phyloP scores from a whole-genome alignment of 2,329 filamentous ascomycete genomes.

The Torrubiellomyces zombiae region DNA sequence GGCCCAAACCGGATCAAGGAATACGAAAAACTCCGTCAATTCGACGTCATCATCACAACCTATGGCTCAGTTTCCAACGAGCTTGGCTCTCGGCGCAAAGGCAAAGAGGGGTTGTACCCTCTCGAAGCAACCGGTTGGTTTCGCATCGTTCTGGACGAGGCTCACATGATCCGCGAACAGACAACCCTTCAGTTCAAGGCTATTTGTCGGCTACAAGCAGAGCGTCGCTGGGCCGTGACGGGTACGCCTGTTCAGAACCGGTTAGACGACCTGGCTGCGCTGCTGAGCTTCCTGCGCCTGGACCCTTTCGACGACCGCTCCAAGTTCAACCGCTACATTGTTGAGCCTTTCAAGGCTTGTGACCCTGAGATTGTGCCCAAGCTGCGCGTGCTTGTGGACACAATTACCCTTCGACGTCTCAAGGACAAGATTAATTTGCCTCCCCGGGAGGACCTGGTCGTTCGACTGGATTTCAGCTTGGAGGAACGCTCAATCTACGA shows the following conservation, averaged over 20 bases:
- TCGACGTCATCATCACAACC: slow-evolving; percentile 80
- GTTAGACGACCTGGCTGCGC: slow-evolving; percentile 72
- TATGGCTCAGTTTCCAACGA: slow-evolving; percentile 81
- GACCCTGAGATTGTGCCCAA: slow-evolving; percentile 73
- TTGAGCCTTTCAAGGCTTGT: slow-evolving; percentile 72
- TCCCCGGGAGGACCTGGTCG: slow-evolving; percentile 51
- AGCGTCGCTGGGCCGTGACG: slow-evolving; percentile 89
- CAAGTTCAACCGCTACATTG: slow-evolving; percentile 65
- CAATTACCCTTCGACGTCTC: slow-evolving; percentile 78
- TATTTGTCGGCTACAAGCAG: slow-evolving; percentile 61
- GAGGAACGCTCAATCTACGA: slow-evolving; percentile 69
- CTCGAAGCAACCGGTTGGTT: slow-evolving; percentile 78
- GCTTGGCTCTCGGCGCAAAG: slow-evolving; percentile 44
- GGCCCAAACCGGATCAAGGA: slow-evolving; percentile 60
- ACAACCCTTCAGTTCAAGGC: slow-evolving; percentile 69
- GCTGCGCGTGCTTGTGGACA: slow-evolving; percentile 77
- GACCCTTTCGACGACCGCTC: slow-evolving; percentile 67
- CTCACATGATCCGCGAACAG: slow-evolving; percentile 83
- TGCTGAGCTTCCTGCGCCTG: slow-evolving; percentile 72
- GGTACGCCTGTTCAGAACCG: slow-evolving; percentile 92
- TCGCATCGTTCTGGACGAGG: slow-evolving; percentile 84
- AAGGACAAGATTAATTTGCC: slow-evolving; percentile 86
- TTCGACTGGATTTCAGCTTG: slow-evolving; percentile 57
- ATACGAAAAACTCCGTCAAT: slow-evolving; percentile 47
- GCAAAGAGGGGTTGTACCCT: slow-evolving; percentile 43